phyloP scores from a whole-genome alignment of 441 rosid genomes.

The Macaranga tanarius region DNA sequence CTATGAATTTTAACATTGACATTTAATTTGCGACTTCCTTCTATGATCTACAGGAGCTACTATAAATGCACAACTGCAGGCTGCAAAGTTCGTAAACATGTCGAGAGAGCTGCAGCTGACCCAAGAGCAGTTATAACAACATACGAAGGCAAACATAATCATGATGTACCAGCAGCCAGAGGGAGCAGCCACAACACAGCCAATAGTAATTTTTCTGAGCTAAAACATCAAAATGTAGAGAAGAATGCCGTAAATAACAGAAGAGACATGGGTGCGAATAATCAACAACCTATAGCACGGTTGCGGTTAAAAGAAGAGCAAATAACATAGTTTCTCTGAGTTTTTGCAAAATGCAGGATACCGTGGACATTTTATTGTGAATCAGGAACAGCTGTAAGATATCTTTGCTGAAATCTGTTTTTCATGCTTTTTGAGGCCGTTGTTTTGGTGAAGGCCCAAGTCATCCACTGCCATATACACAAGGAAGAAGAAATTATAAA shows the following conservation, averaged over 20 bases:
- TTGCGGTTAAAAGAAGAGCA: constrained; percentile 75
- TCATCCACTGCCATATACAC: constrained; percentile 11
- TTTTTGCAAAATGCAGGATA: constrained; percentile 10
- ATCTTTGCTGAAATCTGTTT: constrained; percentile 20
- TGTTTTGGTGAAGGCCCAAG: constrained; percentile 28
- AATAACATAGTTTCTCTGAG: constrained; percentile 34
- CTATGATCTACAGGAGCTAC: constrained; percentile 60
- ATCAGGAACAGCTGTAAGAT: constrained; percentile 14
- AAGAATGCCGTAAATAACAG: constrained; percentile 30
- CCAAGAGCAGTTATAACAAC: constrained; percentile 78
- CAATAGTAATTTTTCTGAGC: constrained; percentile 41
- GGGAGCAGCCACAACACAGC: constrained; percentile 61
- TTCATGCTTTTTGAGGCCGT: constrained; percentile 24
- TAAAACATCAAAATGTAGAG: constrained; percentile 35
- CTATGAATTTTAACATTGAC: neutral
- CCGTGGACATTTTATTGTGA: constrained; percentile 2
- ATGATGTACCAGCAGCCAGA: constrained; percentile 68
- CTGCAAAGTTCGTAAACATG: constrained; percentile 88
- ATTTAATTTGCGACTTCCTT: constrained; percentile 6
- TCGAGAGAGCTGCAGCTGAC: constrained; percentile 81
- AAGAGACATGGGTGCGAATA: constrained; percentile 32
- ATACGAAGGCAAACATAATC: constrained; percentile 86
- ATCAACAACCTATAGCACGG: constrained; percentile 51
- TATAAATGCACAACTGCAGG: constrained; percentile 83
- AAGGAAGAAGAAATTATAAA: constrained; percentile 15